A percentile compares a stretch with the other conserved stretches of the same genome.
Evolutionary conservation across 148 eudicot genomes (phyloP).

Genomic region (Nepenthes gracilis): DNA sequence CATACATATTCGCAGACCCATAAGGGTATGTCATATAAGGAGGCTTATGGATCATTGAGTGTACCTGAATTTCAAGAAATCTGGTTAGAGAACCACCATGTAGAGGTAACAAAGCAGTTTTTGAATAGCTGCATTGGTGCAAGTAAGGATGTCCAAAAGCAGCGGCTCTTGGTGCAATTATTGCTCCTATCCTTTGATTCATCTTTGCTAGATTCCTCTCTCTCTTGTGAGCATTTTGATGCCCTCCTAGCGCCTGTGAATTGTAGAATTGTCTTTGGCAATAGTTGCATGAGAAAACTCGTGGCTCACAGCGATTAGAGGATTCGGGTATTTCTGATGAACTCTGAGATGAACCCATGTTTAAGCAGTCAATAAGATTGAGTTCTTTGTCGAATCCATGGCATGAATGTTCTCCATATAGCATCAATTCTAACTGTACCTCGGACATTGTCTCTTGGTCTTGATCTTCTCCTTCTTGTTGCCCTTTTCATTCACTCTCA

Average conservation of each 20-base stretch:
- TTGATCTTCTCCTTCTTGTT: constrained; percentile 8
- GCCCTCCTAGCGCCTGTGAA: constrained; percentile 84
- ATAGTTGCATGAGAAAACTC: constrained; percentile 72
- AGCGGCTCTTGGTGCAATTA: constrained; percentile 24
- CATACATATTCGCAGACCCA: constrained; percentile 32
- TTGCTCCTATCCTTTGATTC: constrained; percentile 32
- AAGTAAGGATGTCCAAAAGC: constrained; percentile 33
- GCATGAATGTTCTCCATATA: background rate
- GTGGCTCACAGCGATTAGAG: constrained; percentile 26
- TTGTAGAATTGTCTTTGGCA: constrained; percentile 74
- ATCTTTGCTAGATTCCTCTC: constrained; percentile 60
- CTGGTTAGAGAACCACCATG: constrained; percentile 41
- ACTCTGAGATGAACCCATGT: constrained; percentile 30
- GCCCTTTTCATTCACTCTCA: constrained; percentile 7
- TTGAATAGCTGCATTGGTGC: constrained; percentile 23
- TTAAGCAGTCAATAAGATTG: constrained; percentile 38
- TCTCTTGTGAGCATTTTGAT: constrained; percentile 81
- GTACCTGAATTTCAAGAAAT: constrained; percentile 75
- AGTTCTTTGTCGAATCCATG: constrained; percentile 21
- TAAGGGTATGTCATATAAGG: constrained; percentile 15
- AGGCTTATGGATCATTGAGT: constrained; percentile 73
- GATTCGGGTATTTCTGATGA: constrained; percentile 27
- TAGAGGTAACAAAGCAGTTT: constrained; percentile 53
- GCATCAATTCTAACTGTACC: background rate
- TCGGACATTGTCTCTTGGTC: constrained; percentile 12